phyloP scores from a whole-genome alignment of 2,329 filamentous ascomycete species.

The Aspergillus vadensis region DNA sequence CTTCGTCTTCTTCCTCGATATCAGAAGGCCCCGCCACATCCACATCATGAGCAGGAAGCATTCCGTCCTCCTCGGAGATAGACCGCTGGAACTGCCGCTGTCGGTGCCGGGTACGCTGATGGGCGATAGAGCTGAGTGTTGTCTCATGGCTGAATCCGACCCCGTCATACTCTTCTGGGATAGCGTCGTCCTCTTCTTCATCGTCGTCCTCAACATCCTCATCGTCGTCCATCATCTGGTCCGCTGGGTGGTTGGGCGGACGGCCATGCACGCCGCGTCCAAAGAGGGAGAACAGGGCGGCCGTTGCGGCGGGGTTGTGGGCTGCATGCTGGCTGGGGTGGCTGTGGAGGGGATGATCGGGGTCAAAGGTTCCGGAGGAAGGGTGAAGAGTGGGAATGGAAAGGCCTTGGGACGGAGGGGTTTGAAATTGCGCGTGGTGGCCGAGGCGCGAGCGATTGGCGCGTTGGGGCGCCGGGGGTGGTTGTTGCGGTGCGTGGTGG shows the following conservation, averaged over 20 bases:
- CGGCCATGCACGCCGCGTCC: conserved; percentile 16
- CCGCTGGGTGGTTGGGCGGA: conserved; percentile 4
- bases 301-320: conserved; percentile 19
- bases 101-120: no score
- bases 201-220: not conserved
- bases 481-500: conserved; percentile 4
- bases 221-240: conserved; percentile 13
- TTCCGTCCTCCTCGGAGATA: not conserved
- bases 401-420: conserved; percentile 33
- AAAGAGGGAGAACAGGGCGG: conserved; percentile 27
- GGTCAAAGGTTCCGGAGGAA: conserved; percentile 30
- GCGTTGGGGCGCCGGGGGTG: conserved; percentile 15
- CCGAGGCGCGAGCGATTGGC: conserved; percentile 15
- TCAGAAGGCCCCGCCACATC: not conserved
- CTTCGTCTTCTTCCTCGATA: not conserved
- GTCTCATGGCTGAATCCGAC: no score
- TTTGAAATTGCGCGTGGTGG: conserved; percentile 34
- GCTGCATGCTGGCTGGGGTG: conserved; percentile 1
- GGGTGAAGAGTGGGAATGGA: conserved; percentile 31
- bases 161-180: no score
- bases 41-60: not conserved
- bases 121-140: no score
- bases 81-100: no score
- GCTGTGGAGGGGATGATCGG: conserved; percentile 24
- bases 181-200: not conserved